Conservation (phyloP, 495 filamentous ascomycete genomes). For the Podospora didyma region DNA sequence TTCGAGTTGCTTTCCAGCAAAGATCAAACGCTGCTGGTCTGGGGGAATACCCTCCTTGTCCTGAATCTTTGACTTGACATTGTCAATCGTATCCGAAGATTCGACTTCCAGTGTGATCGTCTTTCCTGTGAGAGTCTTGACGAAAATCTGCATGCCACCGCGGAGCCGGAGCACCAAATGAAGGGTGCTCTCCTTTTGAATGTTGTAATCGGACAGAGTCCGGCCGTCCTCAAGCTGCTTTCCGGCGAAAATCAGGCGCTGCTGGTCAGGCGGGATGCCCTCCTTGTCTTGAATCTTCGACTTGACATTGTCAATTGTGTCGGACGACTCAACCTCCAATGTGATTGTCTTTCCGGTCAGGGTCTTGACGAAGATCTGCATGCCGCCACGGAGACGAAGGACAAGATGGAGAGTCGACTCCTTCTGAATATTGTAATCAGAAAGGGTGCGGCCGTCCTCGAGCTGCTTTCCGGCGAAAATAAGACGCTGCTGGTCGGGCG, state of each 20-base stretch:
- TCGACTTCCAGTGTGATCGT: constrained; percentile 90
- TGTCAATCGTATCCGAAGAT: constrained; percentile 86
- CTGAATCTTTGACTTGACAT: constrained; percentile 90
- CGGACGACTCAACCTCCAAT: constrained; percentile 82
- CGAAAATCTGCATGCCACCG: constrained; percentile 96
- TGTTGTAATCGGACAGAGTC: constrained; percentile 97
- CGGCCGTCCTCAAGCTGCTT: constrained; percentile 76
- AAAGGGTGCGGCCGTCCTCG: constrained; percentile 74
- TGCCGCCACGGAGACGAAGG: constrained; percentile 95
- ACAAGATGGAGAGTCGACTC: constrained; percentile 94
- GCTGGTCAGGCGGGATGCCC: constrained; percentile 97
- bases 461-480: constrained; percentile 98
- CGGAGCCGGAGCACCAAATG: constrained; percentile 95
- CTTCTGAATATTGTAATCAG: constrained; percentile 99
- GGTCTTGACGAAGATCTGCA: constrained; percentile 87
- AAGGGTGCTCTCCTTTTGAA: constrained; percentile 97
- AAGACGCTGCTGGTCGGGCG: constrained; percentile 88
- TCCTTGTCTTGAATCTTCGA: constrained; percentile 98
- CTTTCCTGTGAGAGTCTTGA: constrained; percentile 91
- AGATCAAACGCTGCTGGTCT: constrained; percentile 86
- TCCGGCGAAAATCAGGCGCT: constrained; percentile 97
- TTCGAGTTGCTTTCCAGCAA: constrained; percentile 87
- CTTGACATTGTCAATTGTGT: constrained; percentile 95
- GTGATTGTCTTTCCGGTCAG: constrained; percentile 93
- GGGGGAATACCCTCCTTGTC: constrained; percentile 90